Conservation (phyloP, 2,329 filamentous ascomycete species). For the Trichoderma gracile region DNA sequence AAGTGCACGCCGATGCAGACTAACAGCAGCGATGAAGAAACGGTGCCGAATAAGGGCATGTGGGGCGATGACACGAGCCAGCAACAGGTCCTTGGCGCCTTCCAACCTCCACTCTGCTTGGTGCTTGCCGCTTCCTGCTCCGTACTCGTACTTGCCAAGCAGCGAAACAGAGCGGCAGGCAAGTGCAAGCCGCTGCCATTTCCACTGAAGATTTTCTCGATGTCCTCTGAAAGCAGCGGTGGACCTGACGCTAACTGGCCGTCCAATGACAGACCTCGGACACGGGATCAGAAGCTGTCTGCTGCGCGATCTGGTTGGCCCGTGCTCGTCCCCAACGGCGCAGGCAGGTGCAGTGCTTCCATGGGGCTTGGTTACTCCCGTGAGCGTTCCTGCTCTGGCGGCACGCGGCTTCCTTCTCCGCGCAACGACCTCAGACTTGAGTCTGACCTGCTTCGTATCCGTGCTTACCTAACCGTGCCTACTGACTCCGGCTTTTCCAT, state of each 20-base stretch:
- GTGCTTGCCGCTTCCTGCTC: not conserved
- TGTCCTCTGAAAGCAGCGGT: constrained; percentile 9
- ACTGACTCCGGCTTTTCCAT: not conserved
- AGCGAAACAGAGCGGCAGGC: not conserved
- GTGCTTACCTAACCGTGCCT: not conserved
- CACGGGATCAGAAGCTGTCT: constrained; percentile 19
- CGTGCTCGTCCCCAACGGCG: not conserved
- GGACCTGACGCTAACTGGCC: constrained; percentile 5
- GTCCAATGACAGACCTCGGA: constrained; percentile 1
- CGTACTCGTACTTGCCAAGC: not conserved
- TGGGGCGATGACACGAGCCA: constrained; percentile 12
- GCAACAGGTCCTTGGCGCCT: constrained; percentile 4
- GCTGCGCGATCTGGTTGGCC: constrained; percentile 18
- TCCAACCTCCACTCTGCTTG: not conserved
- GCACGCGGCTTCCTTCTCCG: constrained; percentile 11
- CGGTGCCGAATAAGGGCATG: constrained; percentile 19
- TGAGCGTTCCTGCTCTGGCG: constrained; percentile 18
- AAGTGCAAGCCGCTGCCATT: not conserved
- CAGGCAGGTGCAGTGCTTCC: not conserved
- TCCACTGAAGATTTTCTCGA: too few relatives aligned
- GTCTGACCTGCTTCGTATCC: constrained; percentile 8
- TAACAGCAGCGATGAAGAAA: constrained; percentile 6
- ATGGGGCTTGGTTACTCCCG: constrained; percentile 4
- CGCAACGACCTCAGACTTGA: constrained; percentile 6
- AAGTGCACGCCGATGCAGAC: not conserved